Conservation (phyloP, 2,329 filamentous ascomycete genomes). For the Alternaria angustiovoidea region DNA sequence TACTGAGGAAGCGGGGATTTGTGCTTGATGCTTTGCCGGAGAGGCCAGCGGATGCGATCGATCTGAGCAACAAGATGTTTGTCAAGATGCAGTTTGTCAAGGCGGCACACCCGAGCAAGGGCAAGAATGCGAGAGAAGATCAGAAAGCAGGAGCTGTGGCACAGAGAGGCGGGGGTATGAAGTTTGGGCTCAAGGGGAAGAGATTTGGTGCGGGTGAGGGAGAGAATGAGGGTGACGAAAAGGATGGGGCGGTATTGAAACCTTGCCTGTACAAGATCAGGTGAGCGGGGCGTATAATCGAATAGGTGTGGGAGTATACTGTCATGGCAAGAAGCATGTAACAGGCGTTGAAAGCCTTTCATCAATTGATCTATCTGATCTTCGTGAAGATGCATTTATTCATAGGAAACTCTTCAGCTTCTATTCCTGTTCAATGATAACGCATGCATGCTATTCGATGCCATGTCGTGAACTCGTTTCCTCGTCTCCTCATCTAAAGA, state of each 20-base stretch:
- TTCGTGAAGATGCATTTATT: not conserved
- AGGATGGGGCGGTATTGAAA: slow-evolving; percentile 79
- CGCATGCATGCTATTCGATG: slow-evolving; percentile 13
- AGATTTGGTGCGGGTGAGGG: slow-evolving; percentile 13
- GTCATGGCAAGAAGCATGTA: not conserved
- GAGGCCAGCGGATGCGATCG: slow-evolving; percentile 70
- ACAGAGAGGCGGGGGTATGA: slow-evolving; percentile 53
- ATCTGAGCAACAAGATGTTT: slow-evolving; percentile 97
- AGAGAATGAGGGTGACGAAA: slow-evolving; percentile 60
- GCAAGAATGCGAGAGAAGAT: slow-evolving; percentile 69
- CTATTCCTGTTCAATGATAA: slow-evolving; percentile 13
- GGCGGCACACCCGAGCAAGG: slow-evolving; percentile 74
- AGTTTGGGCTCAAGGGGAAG: slow-evolving; percentile 30
- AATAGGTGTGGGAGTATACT: not conserved
- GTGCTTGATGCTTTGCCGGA: slow-evolving; percentile 66
- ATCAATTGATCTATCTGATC: not conserved
- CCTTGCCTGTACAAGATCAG: slow-evolving; percentile 96
- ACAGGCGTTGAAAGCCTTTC: not conserved
- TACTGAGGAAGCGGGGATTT: slow-evolving; percentile 82
- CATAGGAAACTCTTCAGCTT: not conserved
- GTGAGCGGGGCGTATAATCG: not conserved
- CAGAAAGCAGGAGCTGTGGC: slow-evolving; percentile 42
- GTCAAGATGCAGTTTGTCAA: slow-evolving; percentile 97
- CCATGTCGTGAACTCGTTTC: slow-evolving; percentile 20
- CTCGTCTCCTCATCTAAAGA: slow-evolving; percentile 7